Conservation (phyloP, 495 filamentous ascomycete species). For the Xylaria castorea region DNA sequence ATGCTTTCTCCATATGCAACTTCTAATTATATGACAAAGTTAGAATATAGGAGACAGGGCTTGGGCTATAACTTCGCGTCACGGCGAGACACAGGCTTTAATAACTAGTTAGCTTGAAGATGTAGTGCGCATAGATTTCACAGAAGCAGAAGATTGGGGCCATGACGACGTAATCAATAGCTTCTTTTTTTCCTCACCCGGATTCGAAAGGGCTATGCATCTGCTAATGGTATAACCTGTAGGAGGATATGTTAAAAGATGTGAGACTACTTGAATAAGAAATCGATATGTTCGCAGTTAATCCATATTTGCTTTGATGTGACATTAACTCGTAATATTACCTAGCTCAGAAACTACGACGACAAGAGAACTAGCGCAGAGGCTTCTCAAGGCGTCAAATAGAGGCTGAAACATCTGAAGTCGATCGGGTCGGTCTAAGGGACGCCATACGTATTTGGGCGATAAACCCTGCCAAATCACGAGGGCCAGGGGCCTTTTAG, state of each 20-base stretch:
- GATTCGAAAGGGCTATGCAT: neutral
- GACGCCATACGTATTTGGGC: neutral
- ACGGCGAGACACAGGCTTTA: neutral
- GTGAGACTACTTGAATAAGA: neutral
- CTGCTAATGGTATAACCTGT: neutral
- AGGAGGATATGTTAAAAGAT: neutral
- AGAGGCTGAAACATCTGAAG: neutral
- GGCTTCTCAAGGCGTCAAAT: neutral
- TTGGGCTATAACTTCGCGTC: neutral
- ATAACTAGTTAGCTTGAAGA: neutral
- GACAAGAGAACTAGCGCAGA: neutral
- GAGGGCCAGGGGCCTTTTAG: neutral
- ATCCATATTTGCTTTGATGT: neutral
- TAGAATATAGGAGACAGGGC: neutral
- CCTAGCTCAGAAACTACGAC: neutral
- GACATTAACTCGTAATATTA: neutral
- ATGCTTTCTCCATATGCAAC: neutral
- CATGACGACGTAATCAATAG: neutral
- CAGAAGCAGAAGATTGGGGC: neutral
- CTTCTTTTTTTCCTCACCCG: neutral
- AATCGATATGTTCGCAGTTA: neutral
- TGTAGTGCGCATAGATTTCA: neutral
- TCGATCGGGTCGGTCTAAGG: neutral
- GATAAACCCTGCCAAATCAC: neutral
- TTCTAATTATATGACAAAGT: neutral